Evolutionary conservation across 768 basidiomycete species (phyloP).

Genomic region (Phaffia tasmanica): DNA sequence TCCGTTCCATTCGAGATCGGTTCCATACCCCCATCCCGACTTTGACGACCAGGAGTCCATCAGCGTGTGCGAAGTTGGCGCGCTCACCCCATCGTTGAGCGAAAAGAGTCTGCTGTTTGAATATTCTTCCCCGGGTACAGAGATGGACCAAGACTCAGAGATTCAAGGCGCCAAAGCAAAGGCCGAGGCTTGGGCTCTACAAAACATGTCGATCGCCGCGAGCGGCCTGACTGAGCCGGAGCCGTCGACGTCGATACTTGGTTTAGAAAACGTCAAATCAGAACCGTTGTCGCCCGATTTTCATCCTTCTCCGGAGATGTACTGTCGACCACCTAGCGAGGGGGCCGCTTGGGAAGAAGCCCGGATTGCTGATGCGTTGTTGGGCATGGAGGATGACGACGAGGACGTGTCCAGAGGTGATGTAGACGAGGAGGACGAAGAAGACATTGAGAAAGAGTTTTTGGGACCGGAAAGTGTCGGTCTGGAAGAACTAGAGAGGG

Average conservation of each 20-base stretch:
- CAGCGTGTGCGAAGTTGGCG: slow-evolving; percentile 1
- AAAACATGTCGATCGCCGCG: neutral
- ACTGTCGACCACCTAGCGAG: too few relatives aligned
- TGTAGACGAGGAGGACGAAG: neutral
- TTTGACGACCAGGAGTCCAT: slow-evolving; percentile 17
- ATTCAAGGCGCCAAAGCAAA: neutral
- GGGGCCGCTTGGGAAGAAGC: neutral
- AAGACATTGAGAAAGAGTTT: slow-evolving; percentile 11
- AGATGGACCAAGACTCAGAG: neutral
- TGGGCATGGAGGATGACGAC: neutral
- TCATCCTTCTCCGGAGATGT: too few relatives aligned
- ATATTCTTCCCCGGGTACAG: neutral
- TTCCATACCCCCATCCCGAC: neutral
- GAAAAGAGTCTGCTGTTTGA: slow-evolving; percentile 7
- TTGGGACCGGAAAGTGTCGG: slow-evolving; percentile 22
- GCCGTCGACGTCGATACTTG: neutral
- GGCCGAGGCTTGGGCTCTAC: neutral
- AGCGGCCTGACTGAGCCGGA: neutral
- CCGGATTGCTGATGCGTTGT: neutral
- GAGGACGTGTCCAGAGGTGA: neutral
- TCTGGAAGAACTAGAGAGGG: slow-evolving; percentile 24
- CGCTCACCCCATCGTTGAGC: neutral
- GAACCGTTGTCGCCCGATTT: too few relatives aligned
- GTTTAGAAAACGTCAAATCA: neutral
- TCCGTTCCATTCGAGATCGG: slow-evolving; percentile 2